Evolutionary conservation across 768 basidiomycete species (phyloP).

Genomic region (Psilocybe cyanescens): DNA sequence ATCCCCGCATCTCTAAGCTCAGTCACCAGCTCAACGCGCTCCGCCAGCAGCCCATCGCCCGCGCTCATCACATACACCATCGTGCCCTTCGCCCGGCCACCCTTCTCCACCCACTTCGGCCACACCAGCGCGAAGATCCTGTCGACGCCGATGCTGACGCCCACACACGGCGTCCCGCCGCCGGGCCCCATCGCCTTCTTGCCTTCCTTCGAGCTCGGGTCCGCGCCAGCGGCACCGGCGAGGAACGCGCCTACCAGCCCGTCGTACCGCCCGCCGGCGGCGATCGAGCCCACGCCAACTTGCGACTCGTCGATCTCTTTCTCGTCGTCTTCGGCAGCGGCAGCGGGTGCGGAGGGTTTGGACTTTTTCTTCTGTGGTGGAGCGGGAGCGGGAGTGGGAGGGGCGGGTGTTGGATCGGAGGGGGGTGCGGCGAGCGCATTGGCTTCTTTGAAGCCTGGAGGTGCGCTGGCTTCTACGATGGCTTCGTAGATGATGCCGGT

Average conservation of each 20-base stretch:
- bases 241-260: constrained; percentile 91
- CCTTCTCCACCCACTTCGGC: constrained; percentile 82
- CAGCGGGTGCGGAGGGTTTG: constrained; percentile 37
- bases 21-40: constrained; percentile 79
- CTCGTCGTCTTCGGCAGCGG: constrained; percentile 49
- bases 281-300: constrained; percentile 98
- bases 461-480: constrained; percentile 90
- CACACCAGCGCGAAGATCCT: constrained; percentile 90
- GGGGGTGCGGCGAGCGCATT: constrained; percentile 44
- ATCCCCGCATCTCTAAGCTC: constrained; percentile 87
- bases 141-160: constrained; percentile 92
- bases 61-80: constrained; percentile 94
- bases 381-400: constrained; percentile 28
- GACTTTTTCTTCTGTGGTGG: constrained; percentile 37
- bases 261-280: constrained; percentile 98
- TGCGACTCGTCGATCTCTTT: constrained; percentile 92
- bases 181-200: constrained; percentile 61
- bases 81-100: constrained; percentile 85
- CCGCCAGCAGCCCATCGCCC: constrained; percentile 86
- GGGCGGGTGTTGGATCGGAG: constrained; percentile 20
- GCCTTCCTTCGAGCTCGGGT: constrained; percentile 38
- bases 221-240: constrained; percentile 73
- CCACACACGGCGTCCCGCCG: constrained; percentile 72
- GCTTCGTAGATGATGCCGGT: constrained; percentile 99
- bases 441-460: constrained; percentile 73